Percentiles rank a stretch among this genome's conserved stretches.
Conservation (phyloP, 306 rosid genomes). For the Pterocarpus santalinus region DNA sequence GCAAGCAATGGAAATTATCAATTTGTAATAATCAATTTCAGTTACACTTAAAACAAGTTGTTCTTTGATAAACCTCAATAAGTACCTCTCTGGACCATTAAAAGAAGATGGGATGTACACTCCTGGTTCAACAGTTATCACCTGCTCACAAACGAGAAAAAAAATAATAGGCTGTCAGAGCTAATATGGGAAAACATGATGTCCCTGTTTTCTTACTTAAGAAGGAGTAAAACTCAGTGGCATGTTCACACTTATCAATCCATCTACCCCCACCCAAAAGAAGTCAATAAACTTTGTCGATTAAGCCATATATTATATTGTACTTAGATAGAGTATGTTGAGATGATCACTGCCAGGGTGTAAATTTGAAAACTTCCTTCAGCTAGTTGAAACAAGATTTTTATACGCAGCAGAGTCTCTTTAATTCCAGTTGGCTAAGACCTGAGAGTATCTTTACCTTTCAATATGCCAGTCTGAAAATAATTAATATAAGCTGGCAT, state of each 20-base stretch:
- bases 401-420: not conserved
- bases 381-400: not conserved
- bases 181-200: conserved; percentile 10
- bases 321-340: not conserved
- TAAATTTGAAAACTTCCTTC: conserved; percentile 2
- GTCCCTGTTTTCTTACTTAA: conserved; percentile 8
- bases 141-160: conserved; percentile 60
- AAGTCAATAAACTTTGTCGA: too few species aligned
- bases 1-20: conserved; percentile 34
- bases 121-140: conserved; percentile 95
- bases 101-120: conserved; percentile 80
- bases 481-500: not conserved
- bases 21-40: conserved; percentile 35
- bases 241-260: not conserved
- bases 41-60: conserved; percentile 24
- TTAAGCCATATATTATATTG: conserved; percentile 29
- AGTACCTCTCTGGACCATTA: conserved; percentile 74
- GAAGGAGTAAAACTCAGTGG: not conserved
- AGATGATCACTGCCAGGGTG: not conserved
- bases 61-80: conserved; percentile 36
- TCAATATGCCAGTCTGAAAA: conserved; percentile 13
- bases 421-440: not conserved
- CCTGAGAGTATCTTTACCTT: not conserved
- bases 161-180: conserved; percentile 27
- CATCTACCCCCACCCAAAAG: not conserved